Conservation (phyloP, 768 basidiomycete species). For the Kwoniella dendrophila region DNA sequence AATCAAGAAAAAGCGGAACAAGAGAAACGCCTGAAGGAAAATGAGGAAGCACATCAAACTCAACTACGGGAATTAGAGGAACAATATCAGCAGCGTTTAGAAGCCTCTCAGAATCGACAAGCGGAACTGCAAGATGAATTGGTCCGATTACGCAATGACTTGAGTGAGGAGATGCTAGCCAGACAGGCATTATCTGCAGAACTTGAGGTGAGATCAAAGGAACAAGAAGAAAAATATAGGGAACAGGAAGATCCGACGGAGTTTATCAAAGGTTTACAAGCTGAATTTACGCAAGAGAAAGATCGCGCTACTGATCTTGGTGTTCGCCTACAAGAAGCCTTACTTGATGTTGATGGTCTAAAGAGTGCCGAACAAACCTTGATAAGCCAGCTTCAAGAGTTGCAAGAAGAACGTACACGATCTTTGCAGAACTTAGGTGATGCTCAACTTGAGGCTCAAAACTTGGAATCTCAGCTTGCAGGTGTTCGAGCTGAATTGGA, state of each 20-base stretch:
- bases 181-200: slow-evolving; percentile 46
- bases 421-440: slow-evolving; percentile 73
- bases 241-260: slow-evolving; percentile 42
- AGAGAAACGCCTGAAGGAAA: slow-evolving; percentile 65
- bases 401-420: slow-evolving; percentile 76
- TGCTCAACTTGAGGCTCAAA: slow-evolving; percentile 71
- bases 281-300: slow-evolving; percentile 42
- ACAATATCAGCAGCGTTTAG: slow-evolving; percentile 16
- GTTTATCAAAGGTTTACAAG: slow-evolving; percentile 36
- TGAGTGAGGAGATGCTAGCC: slow-evolving; percentile 45
- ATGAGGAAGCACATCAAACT: slow-evolving; percentile 57
- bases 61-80: slow-evolving; percentile 28
- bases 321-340: slow-evolving; percentile 45
- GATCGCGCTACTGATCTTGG: slow-evolving; percentile 60
- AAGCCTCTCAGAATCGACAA: slow-evolving; percentile 35
- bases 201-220: slow-evolving; percentile 30
- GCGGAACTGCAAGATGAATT: slow-evolving; percentile 45
- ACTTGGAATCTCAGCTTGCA: slow-evolving; percentile 74
- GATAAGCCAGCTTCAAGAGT: slow-evolving; percentile 64
- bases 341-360: slow-evolving; percentile 57
- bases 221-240: slow-evolving; percentile 35
- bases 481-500: slow-evolving; percentile 72
- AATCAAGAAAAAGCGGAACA: slow-evolving; percentile 65
- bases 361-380: slow-evolving; percentile 57
- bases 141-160: slow-evolving; percentile 38